These are phyloP conservation scores for Nakazawaea anatomiae DNA, from an alignment of 805 yeast species.

Conservation along the genomic window DNA sequence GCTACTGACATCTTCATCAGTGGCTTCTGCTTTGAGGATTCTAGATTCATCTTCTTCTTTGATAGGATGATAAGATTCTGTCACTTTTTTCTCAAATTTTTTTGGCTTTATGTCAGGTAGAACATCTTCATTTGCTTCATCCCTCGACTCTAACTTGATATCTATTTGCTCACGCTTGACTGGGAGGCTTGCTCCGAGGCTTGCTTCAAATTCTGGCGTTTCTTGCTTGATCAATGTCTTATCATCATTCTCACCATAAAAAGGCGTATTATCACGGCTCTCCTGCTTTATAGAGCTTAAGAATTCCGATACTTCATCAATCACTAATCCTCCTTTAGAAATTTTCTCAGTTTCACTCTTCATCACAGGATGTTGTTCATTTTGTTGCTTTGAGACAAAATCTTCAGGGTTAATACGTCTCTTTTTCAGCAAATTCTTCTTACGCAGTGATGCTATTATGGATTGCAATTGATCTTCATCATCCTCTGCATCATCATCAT, in stretches of 20 bases:
- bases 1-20: neutral
- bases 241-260: constrained; percentile 18
- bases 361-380: neutral
- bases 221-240: constrained; percentile 7
- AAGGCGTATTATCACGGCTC: constrained; percentile 2
- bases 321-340: constrained; percentile 14
- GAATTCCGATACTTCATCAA: constrained; percentile 32
- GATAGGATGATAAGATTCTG: neutral
- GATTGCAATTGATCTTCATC: constrained; percentile 19
- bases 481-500: constrained; percentile 19
- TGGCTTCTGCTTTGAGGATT: neutral
- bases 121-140: too few relatives aligned
- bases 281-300: constrained; percentile 21
- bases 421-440: constrained; percentile 22
- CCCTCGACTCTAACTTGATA: too few relatives aligned
- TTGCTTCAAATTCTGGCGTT: neutral
- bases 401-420: constrained; percentile 11
- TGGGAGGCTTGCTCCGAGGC: too few relatives aligned
- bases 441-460: constrained; percentile 21
- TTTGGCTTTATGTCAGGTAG: too few relatives aligned
- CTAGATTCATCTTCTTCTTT: neutral
- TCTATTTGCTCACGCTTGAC: too few relatives aligned
- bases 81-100: too few relatives aligned
- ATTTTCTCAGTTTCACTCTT: constrained; percentile 11
- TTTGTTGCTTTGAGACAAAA: constrained; percentile 14